Evolutionary conservation across 345 rosid species (phyloP).

Genomic region (Lenwebbia sp.): DNA sequence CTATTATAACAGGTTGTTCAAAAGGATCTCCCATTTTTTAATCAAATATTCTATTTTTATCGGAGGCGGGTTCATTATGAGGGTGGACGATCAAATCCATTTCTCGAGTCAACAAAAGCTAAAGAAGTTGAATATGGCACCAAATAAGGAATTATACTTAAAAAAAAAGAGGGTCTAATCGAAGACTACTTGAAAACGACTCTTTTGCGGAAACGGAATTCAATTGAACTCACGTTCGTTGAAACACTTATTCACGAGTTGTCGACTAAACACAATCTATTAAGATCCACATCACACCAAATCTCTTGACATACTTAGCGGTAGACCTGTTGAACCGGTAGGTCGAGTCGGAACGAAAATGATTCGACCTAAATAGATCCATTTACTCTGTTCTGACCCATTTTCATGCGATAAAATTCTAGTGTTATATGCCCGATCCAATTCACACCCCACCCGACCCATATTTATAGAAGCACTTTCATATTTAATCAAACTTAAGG

Average conservation of each 20-base stretch:
- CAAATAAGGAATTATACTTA: neutral
- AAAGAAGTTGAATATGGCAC: neutral
- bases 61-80: neutral
- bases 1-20: neutral
- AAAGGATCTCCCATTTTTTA: neutral
- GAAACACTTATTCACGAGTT: neutral
- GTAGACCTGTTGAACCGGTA: too few relatives aligned
- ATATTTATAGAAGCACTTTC: too few relatives aligned
- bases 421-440: too few relatives aligned
- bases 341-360: too few relatives aligned
- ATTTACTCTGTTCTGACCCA: too few relatives aligned
- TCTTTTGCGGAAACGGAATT: neutral
- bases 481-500: too few relatives aligned
- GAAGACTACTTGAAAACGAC: neutral
- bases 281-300: neutral
- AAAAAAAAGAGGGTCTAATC: neutral
- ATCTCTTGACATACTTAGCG: neutral
- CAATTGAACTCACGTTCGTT: rapidly evolving
- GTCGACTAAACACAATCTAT: neutral
- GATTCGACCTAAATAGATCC: too few relatives aligned
- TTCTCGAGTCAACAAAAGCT: neutral
- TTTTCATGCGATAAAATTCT: too few relatives aligned
- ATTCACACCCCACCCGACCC: too few relatives aligned
- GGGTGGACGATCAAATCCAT: neutral
- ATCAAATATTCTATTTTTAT: neutral